These are phyloP conservation scores for Lasiodiplodia citricola DNA, from an alignment of 2,329 filamentous ascomycete genomes.

Conservation along the genomic window DNA sequence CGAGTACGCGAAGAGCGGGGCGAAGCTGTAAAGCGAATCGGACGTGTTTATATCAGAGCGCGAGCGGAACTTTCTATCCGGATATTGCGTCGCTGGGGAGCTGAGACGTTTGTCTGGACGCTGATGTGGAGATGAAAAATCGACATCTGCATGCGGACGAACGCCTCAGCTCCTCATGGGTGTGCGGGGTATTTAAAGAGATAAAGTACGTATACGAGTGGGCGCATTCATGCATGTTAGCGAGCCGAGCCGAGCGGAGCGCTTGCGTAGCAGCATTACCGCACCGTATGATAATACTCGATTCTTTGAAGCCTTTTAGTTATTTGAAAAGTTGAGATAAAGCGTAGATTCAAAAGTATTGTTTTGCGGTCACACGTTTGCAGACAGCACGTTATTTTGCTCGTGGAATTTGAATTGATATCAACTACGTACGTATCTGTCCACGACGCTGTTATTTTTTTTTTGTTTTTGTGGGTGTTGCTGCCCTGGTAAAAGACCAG, in stretches of 20 bases:
- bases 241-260: slow-evolving; percentile 20
- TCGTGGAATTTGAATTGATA: slow-evolving; percentile 21
- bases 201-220: slow-evolving; percentile 5
- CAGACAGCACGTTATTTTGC: not conserved
- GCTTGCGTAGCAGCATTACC: not conserved
- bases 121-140: not conserved
- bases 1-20: slow-evolving; percentile 44
- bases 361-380: not conserved
- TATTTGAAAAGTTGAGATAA: not conserved
- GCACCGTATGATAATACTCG: too few species aligned
- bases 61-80: too few species aligned
- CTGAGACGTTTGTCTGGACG: not conserved
- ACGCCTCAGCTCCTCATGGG: not conserved
- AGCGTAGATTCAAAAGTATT: not conserved
- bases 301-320: too few species aligned
- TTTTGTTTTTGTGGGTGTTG: not conserved
- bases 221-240: not conserved
- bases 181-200: not conserved
- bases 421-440: slow-evolving; percentile 15
- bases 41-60: not conserved
- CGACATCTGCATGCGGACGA: not conserved
- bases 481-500: slow-evolving; percentile 3
- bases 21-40: slow-evolving; percentile 28
- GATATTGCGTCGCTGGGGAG: not conserved
- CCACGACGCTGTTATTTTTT: slow-evolving; percentile 17